Conservation (phyloP, 257 asterid genomes). For the Solanum neorickii region DNA sequence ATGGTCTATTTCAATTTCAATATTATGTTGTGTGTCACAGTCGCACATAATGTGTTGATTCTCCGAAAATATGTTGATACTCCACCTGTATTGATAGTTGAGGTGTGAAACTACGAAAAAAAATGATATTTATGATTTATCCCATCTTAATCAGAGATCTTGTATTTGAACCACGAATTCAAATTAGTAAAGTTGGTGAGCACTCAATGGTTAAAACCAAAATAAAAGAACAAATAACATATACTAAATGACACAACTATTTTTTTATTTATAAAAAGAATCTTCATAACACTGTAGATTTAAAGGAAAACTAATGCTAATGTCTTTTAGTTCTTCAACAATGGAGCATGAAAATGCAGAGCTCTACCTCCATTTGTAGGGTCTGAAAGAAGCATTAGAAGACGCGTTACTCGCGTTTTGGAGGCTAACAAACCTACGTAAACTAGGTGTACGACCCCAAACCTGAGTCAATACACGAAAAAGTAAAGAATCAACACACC, state of each 20-base stretch:
- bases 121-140: background rate
- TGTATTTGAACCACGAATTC: background rate
- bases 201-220: background rate
- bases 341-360: background rate
- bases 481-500: background rate
- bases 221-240: background rate
- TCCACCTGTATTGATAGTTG: background rate
- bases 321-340: background rate
- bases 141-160: background rate
- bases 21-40: background rate
- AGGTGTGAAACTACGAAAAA: background rate
- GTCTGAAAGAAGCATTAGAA: background rate
- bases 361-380: background rate
- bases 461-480: background rate
- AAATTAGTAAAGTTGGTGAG: background rate
- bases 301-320: background rate
- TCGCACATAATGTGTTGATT: background rate
- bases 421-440: background rate
- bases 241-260: background rate
- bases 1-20: background rate
- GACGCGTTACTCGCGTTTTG: background rate
- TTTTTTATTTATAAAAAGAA: background rate
- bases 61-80: background rate
- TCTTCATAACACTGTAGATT: background rate
- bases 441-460: background rate